A percentile compares a stretch with the other conserved stretches of the same genome.
These are phyloP conservation scores for Colletotrichum sp. DNA, from an alignment of 2,329 filamentous ascomycete genomes.

Conservation along the genomic window DNA sequence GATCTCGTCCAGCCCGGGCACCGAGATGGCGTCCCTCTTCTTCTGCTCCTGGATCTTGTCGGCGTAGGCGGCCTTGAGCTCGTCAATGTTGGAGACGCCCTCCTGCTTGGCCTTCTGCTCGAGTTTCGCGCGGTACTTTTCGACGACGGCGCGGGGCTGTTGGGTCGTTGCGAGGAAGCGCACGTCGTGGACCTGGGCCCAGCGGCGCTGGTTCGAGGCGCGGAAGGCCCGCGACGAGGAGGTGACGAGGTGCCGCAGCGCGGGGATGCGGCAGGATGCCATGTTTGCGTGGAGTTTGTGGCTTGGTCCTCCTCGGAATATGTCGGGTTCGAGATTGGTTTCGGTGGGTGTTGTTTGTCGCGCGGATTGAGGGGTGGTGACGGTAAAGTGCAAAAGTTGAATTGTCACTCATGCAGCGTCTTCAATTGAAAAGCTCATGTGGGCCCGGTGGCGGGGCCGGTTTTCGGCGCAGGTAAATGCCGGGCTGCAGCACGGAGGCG, in stretches of 20 bases:
- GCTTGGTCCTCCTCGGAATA: neutral
- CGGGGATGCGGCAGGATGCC: slow-evolving; percentile 51
- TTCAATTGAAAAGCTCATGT: slow-evolving; percentile 7
- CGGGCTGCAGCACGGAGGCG: neutral
- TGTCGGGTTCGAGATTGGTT: neutral
- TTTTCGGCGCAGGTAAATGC: neutral
- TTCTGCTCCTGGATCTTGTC: slow-evolving; percentile 79
- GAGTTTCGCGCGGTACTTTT: slow-evolving; percentile 89
- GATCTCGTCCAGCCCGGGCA: slow-evolving; percentile 33
- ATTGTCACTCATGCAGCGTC: slow-evolving; percentile 14
- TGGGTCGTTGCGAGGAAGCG: slow-evolving; percentile 86
- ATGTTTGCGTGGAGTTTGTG: slow-evolving; percentile 34
- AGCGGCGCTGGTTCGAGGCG: slow-evolving; percentile 69
- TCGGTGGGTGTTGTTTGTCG: neutral
- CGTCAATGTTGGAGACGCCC: slow-evolving; percentile 71
- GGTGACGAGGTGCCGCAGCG: slow-evolving; percentile 50
- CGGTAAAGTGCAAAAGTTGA: neutral
- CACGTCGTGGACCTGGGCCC: slow-evolving; percentile 91
- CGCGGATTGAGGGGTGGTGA: neutral
- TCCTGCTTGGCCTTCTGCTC: slow-evolving; percentile 78
- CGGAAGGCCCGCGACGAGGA: slow-evolving; percentile 34
- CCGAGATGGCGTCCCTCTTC: slow-evolving; percentile 65
- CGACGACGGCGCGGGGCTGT: slow-evolving; percentile 68
- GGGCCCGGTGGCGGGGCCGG: slow-evolving; percentile 9
- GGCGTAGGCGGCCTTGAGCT: slow-evolving; percentile 81